Evolutionary conservation across 2,329 filamentous ascomycete species (phyloP), one percentile per base, ranked within the genome.

Genomic region (Leptographium flavum): DNA sequence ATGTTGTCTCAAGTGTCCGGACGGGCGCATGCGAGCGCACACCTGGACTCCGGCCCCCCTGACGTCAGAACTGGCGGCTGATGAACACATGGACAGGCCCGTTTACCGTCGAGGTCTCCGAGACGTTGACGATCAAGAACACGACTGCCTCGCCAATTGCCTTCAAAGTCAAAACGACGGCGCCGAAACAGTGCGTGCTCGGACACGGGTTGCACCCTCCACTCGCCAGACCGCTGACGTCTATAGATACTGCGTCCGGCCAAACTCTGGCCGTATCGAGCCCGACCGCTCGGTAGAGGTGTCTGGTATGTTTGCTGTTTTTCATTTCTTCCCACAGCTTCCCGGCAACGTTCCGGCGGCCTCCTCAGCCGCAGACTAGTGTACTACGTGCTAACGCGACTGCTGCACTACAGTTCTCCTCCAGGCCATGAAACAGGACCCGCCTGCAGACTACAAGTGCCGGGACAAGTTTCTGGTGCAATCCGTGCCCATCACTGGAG

Each of bases 401-500:
- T 21, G 9, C 23, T 4, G 15, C 13, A n/a, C 47, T 38, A 43
- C 51, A 93, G 92, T 98, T 47, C 80, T 96, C 32, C 79, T 98
- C 36, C 92, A 98, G 68, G 87, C 90, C 22, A 95, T 98, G 92
- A 95, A 94, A 71, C 79, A 87, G 59, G 88, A 96, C 58, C 90
- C 90, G 46, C 76, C 88, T 19, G 63, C 71, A 47, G 88, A 94
- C 61, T 80, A 83, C 50, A 88, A 87, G 63, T 98, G 92, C 70
- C 52, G 54, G 19, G 54, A 55, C 50, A 55, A 55, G 50, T 55
- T 55, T 30, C 45, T 55, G 5, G 54, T 55, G 28, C 54, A 55
- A 47, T 50, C 54, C 13, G 48, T 55, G 6, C 72, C 80, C 39
- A 83, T 95, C 53, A 81, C 81, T 15, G 71, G 79, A 50, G 84